Evolutionary conservation across 2,329 filamentous ascomycete species (phyloP).

Genomic region (Thielaviopsis musarum): DNA sequence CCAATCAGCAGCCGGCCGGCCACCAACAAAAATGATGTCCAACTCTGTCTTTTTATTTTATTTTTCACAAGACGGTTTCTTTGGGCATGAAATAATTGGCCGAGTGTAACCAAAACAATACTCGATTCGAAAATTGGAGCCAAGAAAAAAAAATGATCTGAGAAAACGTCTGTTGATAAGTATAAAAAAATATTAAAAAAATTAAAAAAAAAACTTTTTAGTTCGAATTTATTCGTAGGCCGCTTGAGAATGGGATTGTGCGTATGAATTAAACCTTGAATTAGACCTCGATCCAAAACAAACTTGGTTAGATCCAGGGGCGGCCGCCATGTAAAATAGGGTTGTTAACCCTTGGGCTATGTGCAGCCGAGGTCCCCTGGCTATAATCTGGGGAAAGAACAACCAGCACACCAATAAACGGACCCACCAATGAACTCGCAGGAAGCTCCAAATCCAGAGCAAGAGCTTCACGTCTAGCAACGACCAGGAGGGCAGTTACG

Average conservation of each 20-base stretch:
- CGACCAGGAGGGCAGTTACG: not conserved
- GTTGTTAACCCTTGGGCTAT: not conserved
- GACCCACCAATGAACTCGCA: not conserved
- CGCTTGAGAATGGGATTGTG: not conserved
- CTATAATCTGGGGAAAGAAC: not conserved
- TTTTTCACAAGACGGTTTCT: no score
- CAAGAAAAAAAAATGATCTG: not conserved
- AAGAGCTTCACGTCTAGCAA: not conserved
- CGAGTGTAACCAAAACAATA: not conserved
- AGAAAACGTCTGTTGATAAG: not conserved
- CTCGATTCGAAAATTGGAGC: not conserved
- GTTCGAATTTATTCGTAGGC: not conserved
- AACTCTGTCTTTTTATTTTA: not conserved
- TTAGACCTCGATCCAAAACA: not conserved
- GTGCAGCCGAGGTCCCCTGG: not conserved
- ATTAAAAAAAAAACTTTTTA: not conserved
- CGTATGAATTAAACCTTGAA: not conserved
- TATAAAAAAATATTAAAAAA: not conserved
- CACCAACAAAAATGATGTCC: not conserved
- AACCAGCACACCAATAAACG: not conserved
- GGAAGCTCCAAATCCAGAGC: not conserved
- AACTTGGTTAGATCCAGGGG: not conserved
- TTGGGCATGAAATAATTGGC: not conserved
- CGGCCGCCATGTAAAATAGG: not conserved
- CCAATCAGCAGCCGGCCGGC: not conserved